A percentile compares a stretch with the other conserved stretches of the same genome.
phyloP scores from a whole-genome alignment of 371 early-diverging fungal genomes.

The Apophysomyces ossiformis region DNA sequence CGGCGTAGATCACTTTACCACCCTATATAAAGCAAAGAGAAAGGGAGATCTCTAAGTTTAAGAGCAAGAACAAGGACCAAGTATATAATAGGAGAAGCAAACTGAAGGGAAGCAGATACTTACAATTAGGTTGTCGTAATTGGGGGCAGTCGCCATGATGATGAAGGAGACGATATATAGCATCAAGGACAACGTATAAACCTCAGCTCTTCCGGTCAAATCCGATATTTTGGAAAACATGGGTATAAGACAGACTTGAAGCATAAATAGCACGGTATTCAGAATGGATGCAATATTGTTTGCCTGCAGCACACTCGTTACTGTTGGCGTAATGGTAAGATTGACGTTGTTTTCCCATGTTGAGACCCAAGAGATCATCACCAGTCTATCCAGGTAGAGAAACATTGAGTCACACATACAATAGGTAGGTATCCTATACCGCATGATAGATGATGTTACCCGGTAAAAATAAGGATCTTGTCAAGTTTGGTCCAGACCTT shows the following conservation, averaged over 20 bases:
- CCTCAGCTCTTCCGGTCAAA: conserved; percentile 29
- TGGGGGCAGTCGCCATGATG: conserved; percentile 25
- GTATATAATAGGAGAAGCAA: background rate
- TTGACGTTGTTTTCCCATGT: conserved; percentile 21
- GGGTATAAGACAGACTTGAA: conserved; percentile 29
- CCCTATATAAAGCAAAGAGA: conserved; percentile 22
- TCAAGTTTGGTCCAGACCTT: conserved; percentile 30
- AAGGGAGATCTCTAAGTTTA: no score
- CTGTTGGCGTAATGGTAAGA: conserved; percentile 11
- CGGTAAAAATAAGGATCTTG: conserved; percentile 20
- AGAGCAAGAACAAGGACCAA: no score
- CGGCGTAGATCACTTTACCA: conserved; percentile 38
- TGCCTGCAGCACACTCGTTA: conserved; percentile 13
- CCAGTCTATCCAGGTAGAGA: conserved; percentile 16
- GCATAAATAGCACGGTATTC: conserved; percentile 19
- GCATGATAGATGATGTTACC: conserved; percentile 16
- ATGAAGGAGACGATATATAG: conserved; percentile 23
- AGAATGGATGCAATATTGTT: conserved; percentile 23
- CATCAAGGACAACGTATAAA: conserved; percentile 20
- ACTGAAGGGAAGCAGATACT: background rate
- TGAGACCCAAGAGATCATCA: conserved; percentile 28
- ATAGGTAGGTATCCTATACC: no score
- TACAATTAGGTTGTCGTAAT: conserved; percentile 29
- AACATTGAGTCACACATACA: no score
- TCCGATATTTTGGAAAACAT: conserved; percentile 40